These are phyloP conservation scores for Physcomitrium patens DNA, from an alignment of 225 moss, liverwort and hornwort species.

Conservation along the genomic window DNA sequence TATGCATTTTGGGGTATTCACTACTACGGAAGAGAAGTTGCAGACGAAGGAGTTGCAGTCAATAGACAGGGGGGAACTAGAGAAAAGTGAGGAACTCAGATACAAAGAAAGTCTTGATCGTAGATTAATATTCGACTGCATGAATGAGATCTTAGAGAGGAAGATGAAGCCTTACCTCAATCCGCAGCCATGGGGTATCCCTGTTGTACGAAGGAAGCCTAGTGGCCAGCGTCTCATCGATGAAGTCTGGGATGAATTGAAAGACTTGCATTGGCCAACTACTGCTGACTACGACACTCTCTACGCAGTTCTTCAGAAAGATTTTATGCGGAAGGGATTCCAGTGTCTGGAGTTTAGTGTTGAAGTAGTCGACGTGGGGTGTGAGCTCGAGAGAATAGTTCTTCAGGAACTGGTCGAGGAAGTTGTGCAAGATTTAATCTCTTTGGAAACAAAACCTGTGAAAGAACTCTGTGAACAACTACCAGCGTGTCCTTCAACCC, in stretches of 20 bases:
- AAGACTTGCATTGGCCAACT: conserved; percentile 58
- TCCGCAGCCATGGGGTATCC: conserved; percentile 45
- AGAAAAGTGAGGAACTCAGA: conserved; percentile 53
- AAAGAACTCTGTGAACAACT: background rate
- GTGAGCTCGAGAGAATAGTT: conserved; percentile 36
- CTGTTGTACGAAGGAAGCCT: conserved; percentile 27
- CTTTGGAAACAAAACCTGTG: background rate
- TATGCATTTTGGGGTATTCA: conserved; percentile 60
- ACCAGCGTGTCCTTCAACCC: background rate
- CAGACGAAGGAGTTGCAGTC: conserved; percentile 49
- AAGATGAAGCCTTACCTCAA: conserved; percentile 52
- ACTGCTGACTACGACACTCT: conserved; percentile 51
- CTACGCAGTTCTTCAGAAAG: conserved; percentile 55
- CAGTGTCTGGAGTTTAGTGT: conserved; percentile 55
- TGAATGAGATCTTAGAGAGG: conserved; percentile 59
- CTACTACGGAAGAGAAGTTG: conserved; percentile 54
- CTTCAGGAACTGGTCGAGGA: conserved; percentile 53
- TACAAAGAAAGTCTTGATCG: conserved; percentile 64
- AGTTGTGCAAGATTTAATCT: conserved; percentile 20
- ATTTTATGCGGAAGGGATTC: conserved; percentile 53
- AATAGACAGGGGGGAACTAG: conserved; percentile 56
- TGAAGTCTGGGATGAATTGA: conserved; percentile 54
- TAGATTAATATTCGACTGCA: conserved; percentile 53
- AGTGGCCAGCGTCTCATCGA: conserved; percentile 45
- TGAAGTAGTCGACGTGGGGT: conserved; percentile 46